Evolutionary conservation across 345 rosid species (phyloP), one percentile per base, ranked within the genome.

Genomic region (Citrus cavaleriei): DNA sequence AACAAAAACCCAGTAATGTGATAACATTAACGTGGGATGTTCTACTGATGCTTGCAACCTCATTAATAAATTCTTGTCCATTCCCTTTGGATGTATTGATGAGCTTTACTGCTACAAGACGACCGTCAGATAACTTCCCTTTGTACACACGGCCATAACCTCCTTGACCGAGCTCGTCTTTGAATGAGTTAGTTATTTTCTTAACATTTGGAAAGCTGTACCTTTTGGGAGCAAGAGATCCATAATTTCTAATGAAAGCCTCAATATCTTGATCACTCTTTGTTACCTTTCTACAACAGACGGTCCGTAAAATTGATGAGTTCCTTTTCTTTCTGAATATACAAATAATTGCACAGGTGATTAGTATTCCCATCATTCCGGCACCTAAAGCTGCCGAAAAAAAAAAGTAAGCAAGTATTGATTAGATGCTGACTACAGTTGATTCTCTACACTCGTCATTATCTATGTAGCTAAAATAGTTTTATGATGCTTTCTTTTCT

Each of bases 51-150:
- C 79, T 81, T 0, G 74, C 81, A 57, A 84, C 87, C 63, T 84
- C 87, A 14, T 84, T 81, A 34, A 84, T 75, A 25, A 81, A 81
- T 18, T 81, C 83, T 67, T 78, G 51, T 14, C 79, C 87, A 60
- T 76, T 34, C 0, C 83, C 84, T 72, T 76, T 81, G 6, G 76
- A 58, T 25, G 19, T 10, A n/a, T 81, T 75, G 4, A 84, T 71
- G 5, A 79, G 2, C 35, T 84, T 84, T 5, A 84, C 74, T 14
- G 83, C 87, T 21, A 84, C 79, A 32, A 62, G 49, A 46, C 49
- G 58, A 4, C 81, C 83, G 5, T 84, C 79, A 0, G 1, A 21
- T 25, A 76, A 66, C 76, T 72, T 73, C 4, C 84, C 84, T 57
- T 68, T 78, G 42, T 65, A 75, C 5, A 84, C 82, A 0, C 18